Evolutionary conservation across 1,284 basidiomycete species (phyloP).

Genomic region (Neotropicomus parvogracilis): DNA sequence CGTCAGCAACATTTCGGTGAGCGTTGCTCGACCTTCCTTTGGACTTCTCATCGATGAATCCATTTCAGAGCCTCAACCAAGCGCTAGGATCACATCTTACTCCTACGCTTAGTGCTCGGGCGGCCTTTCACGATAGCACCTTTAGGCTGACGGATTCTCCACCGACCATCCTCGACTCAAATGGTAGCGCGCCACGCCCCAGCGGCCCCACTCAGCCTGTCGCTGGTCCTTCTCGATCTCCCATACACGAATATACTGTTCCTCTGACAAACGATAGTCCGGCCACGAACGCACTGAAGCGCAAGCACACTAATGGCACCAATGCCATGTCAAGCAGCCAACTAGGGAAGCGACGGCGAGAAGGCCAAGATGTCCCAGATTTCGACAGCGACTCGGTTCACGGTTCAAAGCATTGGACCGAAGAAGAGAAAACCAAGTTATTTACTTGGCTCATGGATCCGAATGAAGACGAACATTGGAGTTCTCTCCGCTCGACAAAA

Average conservation of each 20-base stretch:
- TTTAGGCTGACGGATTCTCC: slow-evolving; percentile 34
- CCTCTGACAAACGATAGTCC: slow-evolving; percentile 28
- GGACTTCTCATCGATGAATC: slow-evolving; percentile 5
- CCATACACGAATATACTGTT: slow-evolving; percentile 34
- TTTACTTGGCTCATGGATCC: slow-evolving; percentile 71
- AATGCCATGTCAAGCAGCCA: slow-evolving; percentile 35
- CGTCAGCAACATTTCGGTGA: slow-evolving; percentile 35
- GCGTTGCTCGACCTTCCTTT: slow-evolving; percentile 2
- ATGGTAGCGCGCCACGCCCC: slow-evolving; percentile 20
- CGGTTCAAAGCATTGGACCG: slow-evolving; percentile 77
- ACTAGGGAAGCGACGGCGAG: slow-evolving; percentile 47
- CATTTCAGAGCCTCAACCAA: slow-evolving; percentile 34
- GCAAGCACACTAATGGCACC: slow-evolving; percentile 47
- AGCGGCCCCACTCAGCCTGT: slow-evolving; percentile 28
- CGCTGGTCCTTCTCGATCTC: slow-evolving; percentile 31
- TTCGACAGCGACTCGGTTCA: slow-evolving; percentile 51
- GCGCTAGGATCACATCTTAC: slow-evolving; percentile 34
- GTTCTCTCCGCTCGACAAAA: slow-evolving; percentile 66
- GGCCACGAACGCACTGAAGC: slow-evolving; percentile 36
- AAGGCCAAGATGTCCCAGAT: slow-evolving; percentile 41
- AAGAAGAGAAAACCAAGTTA: slow-evolving; percentile 69
- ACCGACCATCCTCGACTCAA: slow-evolving; percentile 33
- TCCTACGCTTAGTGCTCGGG: slow-evolving; percentile 29
- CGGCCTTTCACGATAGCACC: slow-evolving; percentile 29
- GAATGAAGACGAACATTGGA: slow-evolving; percentile 71